A percentile compares a stretch with the other conserved stretches of the same genome.
Conservation (phyloP, 1,284 basidiomycete species). For the Afroboletus lepidellus region DNA sequence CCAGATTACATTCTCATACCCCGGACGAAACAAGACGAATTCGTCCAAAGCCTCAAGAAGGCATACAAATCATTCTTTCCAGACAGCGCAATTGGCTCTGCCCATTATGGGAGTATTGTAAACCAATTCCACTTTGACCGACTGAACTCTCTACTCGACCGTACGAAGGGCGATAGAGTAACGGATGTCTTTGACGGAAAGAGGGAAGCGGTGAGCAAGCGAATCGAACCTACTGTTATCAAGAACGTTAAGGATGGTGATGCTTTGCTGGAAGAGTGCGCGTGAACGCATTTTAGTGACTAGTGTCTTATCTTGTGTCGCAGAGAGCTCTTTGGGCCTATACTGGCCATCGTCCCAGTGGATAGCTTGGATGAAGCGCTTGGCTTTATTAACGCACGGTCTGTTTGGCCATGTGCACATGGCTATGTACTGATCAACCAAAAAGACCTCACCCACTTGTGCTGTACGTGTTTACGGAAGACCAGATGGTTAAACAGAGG, state of each 20-base stretch:
- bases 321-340: conserved; percentile 69
- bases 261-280: conserved; percentile 31
- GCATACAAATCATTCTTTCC: conserved; percentile 34
- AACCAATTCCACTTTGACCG: conserved; percentile 25
- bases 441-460: conserved; percentile 29
- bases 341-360: conserved; percentile 64
- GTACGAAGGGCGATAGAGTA: conserved; percentile 56
- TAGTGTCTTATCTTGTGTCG: background rate
- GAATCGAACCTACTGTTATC: conserved; percentile 28
- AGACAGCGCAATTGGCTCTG: conserved; percentile 21
- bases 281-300: background rate
- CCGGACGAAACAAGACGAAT: conserved; percentile 46
- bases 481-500: conserved; percentile 20
- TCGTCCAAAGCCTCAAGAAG: conserved; percentile 51
- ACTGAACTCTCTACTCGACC: conserved; percentile 40
- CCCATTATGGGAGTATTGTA: conserved; percentile 22
- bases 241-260: conserved; percentile 21
- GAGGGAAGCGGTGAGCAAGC: conserved; percentile 36
- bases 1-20: conserved; percentile 65
- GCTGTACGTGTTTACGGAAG: conserved; percentile 33
- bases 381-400: conserved; percentile 47
- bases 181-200: conserved; percentile 46
- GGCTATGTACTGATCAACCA: background rate
- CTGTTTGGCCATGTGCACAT: conserved; percentile 10
- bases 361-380: conserved; percentile 39